Percentiles rank a stretch among this genome's conserved stretches.
Evolutionary conservation across 352 stramenopile genomes (phyloP).

Genomic region (Phytopythium montanum): DNA sequence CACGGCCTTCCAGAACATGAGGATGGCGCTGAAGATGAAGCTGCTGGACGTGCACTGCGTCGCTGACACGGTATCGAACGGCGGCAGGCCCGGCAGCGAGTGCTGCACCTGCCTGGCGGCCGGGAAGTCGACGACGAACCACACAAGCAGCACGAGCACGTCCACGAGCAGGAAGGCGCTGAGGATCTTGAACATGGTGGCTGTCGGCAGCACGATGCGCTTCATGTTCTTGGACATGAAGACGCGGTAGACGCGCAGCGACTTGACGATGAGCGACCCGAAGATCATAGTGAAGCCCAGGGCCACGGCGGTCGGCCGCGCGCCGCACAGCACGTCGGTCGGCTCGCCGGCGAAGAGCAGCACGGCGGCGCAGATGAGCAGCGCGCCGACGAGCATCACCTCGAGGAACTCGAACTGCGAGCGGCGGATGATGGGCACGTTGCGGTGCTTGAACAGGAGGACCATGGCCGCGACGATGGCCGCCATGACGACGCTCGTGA

Average conservation of each 20-base stretch:
- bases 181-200: constrained; percentile 16
- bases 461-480: constrained; percentile 11
- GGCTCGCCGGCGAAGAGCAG: constrained; percentile 28
- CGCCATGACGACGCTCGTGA: constrained; percentile 8
- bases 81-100: not conserved
- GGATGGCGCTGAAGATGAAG: constrained; percentile 16
- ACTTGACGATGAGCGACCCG: constrained; percentile 19
- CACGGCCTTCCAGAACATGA: constrained; percentile 25
- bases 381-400: constrained; percentile 27
- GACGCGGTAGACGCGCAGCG: constrained; percentile 24
- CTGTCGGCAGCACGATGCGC: constrained; percentile 9
- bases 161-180: constrained; percentile 12
- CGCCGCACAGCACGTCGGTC: constrained; percentile 14
- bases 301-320: constrained; percentile 13
- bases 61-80: not conserved
- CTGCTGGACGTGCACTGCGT: constrained; percentile 14
- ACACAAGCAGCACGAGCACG: constrained; percentile 5
- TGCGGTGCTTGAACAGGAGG: constrained; percentile 19
- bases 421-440: constrained; percentile 35
- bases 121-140: constrained; percentile 9
- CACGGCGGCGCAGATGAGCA: constrained; percentile 21
- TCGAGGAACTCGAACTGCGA: constrained; percentile 47
- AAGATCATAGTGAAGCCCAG: constrained; percentile 26
- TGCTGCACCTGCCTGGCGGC: constrained; percentile 9
- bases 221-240: constrained; percentile 18